Evolutionary conservation across 2,329 filamentous ascomycete species (phyloP), one percentile per base, ranked within the genome.

Genomic region (Aspergillus phoenicis): DNA sequence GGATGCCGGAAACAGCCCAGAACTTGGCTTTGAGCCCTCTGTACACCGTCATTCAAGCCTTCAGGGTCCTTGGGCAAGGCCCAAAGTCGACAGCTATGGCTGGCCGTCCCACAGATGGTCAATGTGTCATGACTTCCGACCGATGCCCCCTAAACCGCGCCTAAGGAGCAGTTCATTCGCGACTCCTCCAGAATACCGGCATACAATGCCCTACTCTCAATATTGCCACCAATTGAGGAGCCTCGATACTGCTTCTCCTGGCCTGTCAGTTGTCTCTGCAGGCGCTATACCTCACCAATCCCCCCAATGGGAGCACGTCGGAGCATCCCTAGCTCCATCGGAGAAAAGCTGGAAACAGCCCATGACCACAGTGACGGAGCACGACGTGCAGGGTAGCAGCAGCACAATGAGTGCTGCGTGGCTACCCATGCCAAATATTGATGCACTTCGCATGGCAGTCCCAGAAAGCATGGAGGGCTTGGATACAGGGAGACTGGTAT

Each of bases 41-140:
- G 30, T 65, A 22, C 64, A 66, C 45, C 66, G 62, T 28, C 66
- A 66, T 33, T 48, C 60, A n/a, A 70, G 64, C 30, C 62, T 68
- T 15, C 66, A 66, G n/a, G 61, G 64, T 20, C 57, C 57, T 2
- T 61, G 48, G 8, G 30, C 58, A 30, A 47, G 57, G 38, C 57
- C 60, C 39, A 47, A 63, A 58, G 60, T 65, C 22, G 67, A 68
- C 36, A 26, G 62, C 2, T 62, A 49, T 51, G 57, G 59, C 13
- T 63, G 61, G 39, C 51, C 58, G 57, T 57, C 48, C 20, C 57
- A 55, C 43, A 59, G 59, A 41, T 58, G 56, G 49, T 58, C 61
- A 24, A 63, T 64, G 59, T 66, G 62, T 30, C 62, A 63, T 49
- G 65, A 64, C n/a, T 17, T 24, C 6, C 57, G 52, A 26, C 57